phyloP scores from a whole-genome alignment of 2,329 filamentous ascomycete species.

The Chrysoporthe cubensis region DNA sequence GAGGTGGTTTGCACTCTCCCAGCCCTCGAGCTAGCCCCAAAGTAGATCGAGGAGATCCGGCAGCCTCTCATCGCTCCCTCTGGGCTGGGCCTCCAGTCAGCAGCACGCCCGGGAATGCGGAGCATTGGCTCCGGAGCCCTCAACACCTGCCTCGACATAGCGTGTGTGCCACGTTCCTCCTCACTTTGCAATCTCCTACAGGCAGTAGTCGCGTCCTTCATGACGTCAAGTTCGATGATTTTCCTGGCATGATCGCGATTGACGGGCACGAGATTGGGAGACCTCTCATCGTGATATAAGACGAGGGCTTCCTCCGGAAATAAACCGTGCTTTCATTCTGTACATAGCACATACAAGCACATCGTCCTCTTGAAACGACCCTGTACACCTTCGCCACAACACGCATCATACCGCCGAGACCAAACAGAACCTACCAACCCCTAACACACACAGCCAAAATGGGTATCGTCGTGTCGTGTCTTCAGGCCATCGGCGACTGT shows the following conservation, averaged over 20 bases:
- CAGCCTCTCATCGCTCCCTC: neutral
- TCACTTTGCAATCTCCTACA: too few species aligned
- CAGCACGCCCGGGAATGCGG: too few species aligned
- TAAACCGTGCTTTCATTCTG: neutral
- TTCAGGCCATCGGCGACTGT: conserved; percentile 27
- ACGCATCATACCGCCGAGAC: neutral
- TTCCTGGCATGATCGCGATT: neutral
- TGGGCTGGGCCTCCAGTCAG: too few species aligned
- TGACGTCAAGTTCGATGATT: conserved; percentile 7
- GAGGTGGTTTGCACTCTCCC: neutral
- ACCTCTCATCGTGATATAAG: conserved; percentile 5
- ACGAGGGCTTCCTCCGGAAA: neutral
- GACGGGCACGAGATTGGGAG: neutral
- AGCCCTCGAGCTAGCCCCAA: neutral
- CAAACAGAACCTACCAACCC: neutral
- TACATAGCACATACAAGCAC: neutral
- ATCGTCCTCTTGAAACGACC: neutral
- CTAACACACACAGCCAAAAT: conserved; percentile 20
- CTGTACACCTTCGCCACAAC: neutral
- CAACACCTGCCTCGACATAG: too few species aligned
- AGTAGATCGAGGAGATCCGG: neutral
- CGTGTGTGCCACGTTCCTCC: too few species aligned
- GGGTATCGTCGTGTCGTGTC: conserved; percentile 28
- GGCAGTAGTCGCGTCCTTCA: neutral
- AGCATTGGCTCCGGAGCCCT: neutral